These are phyloP conservation scores for Neurospora sp. DNA, from an alignment of 495 filamentous ascomycete species.

Conservation along the genomic window DNA sequence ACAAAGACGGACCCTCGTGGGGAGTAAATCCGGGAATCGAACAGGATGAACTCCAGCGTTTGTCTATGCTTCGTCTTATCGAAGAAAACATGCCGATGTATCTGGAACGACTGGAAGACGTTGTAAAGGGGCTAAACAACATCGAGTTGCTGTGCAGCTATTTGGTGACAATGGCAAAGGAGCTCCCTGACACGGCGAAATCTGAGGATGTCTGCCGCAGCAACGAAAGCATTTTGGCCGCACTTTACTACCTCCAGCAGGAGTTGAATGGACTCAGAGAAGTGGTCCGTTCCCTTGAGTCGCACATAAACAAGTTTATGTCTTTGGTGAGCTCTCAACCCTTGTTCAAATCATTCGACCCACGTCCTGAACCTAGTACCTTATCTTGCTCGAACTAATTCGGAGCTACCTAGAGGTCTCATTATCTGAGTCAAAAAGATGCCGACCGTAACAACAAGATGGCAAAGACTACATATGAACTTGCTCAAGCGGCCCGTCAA, in stretches of 20 bases:
- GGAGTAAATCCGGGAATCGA: no score
- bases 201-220: background rate
- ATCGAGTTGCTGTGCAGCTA: background rate
- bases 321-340: background rate
- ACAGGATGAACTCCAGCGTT: background rate
- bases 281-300: accelerated
- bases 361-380: no score
- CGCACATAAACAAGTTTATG: accelerated
- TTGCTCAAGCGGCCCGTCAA: constrained; percentile 20
- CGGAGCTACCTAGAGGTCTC: background rate
- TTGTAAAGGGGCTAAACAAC: background rate
- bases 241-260: background rate
- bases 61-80: background rate
- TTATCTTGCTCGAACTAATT: no score
- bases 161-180: background rate
- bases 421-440: background rate
- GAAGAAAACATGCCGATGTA: background rate
- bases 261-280: background rate
- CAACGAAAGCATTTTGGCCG: background rate
- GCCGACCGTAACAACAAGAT: background rate
- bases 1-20: no score
- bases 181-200: background rate
- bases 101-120: background rate
- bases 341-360: no score
- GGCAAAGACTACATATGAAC: constrained; percentile 1